These are phyloP conservation scores for Mortierella sp. DNA, from an alignment of 371 early-diverging fungal species.

Conservation along the genomic window DNA sequence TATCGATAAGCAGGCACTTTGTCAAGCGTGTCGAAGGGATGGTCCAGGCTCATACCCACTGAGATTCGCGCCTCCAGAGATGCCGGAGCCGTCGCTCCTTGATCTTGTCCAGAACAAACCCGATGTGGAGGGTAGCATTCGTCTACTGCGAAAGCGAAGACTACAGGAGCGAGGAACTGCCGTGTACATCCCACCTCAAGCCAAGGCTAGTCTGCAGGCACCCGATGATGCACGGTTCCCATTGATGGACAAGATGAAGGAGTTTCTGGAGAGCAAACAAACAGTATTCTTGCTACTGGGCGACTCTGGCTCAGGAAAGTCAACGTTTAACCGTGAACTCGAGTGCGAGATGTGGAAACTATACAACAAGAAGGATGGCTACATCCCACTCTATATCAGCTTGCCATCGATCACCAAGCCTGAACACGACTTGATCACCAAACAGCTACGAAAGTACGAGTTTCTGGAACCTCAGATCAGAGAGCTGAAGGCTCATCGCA, in stretches of 20 bases:
- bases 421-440: background rate
- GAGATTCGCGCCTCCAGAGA: background rate
- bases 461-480: background rate
- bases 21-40: background rate
- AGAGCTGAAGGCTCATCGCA: background rate
- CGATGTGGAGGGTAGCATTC: background rate
- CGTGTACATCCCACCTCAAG: slow-evolving; percentile 12
- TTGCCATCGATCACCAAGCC: background rate
- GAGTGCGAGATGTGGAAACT: background rate
- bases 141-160: background rate
- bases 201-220: slow-evolving; percentile 7
- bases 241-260: slow-evolving; percentile 5
- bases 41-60: background rate
- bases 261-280: background rate
- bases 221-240: slow-evolving; percentile 6
- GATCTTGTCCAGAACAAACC: slow-evolving; percentile 11
- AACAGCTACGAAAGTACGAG: background rate
- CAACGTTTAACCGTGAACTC: slow-evolving; percentile 8
- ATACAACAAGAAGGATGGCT: background rate
- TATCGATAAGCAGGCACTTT: slow-evolving; percentile 5
- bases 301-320: slow-evolving; percentile 4
- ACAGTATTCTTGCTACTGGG: slow-evolving; percentile 13
- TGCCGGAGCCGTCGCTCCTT: slow-evolving; percentile 1
- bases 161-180: background rate
- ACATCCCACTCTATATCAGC: background rate